These are phyloP conservation scores for Coleophoma cylindrospora DNA, from an alignment of 2,329 filamentous ascomycete genomes.

Conservation along the genomic window DNA sequence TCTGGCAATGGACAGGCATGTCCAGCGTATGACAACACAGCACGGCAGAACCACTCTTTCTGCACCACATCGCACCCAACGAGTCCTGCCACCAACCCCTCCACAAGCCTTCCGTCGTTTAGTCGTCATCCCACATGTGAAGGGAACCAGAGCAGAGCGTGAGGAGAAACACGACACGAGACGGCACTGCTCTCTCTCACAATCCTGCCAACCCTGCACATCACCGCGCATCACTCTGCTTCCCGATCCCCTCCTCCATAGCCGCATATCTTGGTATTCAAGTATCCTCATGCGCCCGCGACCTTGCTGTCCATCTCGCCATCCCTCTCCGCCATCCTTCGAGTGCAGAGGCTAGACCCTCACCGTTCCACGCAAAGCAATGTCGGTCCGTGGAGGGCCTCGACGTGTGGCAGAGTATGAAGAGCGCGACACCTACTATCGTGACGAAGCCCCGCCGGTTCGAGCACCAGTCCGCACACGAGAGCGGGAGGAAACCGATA, in stretches of 20 bases:
- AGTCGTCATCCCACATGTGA: slow-evolving; percentile 15
- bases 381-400: slow-evolving; percentile 15
- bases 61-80: slow-evolving; percentile 2
- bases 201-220: slow-evolving; percentile 6
- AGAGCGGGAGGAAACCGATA: slow-evolving; percentile 21
- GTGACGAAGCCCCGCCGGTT: slow-evolving; percentile 12
- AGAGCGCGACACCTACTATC: slow-evolving; percentile 21
- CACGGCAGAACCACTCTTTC: slow-evolving; percentile 1
- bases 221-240: slow-evolving; percentile 1
- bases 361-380: slow-evolving; percentile 1
- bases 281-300: neutral
- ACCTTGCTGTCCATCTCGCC: neutral
- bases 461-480: slow-evolving; percentile 13
- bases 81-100: slow-evolving; percentile 10
- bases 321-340: neutral
- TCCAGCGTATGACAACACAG: slow-evolving; percentile 15
- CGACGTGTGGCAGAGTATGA: slow-evolving; percentile 12
- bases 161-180: no score
- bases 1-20: slow-evolving; percentile 8
- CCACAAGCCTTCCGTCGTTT: slow-evolving; percentile 2
- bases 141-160: neutral
- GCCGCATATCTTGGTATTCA: neutral
- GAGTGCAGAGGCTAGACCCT: slow-evolving; percentile 11
- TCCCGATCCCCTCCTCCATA: slow-evolving; percentile 2
- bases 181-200: no score